These are phyloP conservation scores for Pneumocystis wakefieldiae DNA, from an alignment of 1,139 yeast species.

Conservation along the genomic window DNA sequence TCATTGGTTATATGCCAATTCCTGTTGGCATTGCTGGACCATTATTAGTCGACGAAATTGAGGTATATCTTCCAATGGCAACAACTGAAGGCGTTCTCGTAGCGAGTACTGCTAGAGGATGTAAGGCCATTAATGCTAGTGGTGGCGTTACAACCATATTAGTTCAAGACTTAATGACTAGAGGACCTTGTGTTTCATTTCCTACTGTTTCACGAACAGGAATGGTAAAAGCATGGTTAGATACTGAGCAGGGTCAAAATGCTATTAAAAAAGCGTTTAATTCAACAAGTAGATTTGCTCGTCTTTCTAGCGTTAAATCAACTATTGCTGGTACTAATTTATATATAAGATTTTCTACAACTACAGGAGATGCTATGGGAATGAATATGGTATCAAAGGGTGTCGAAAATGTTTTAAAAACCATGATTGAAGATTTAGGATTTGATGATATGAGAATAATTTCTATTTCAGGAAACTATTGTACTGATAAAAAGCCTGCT, in stretches of 20 bases:
- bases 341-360: slow-evolving; percentile 82
- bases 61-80: slow-evolving; percentile 93
- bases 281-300: slow-evolving; percentile 93
- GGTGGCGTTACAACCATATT: slow-evolving; percentile 90
- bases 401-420: slow-evolving; percentile 70
- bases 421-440: slow-evolving; percentile 78
- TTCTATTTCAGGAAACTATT: slow-evolving; percentile 91
- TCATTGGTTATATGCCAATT: slow-evolving; percentile 85
- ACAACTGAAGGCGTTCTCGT: slow-evolving; percentile 98
- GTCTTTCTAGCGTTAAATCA: slow-evolving; percentile 77
- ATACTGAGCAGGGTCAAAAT: slow-evolving; percentile 82
- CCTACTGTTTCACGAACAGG: slow-evolving; percentile 76
- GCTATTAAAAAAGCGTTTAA: slow-evolving; percentile 78
- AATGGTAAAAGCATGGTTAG: slow-evolving; percentile 88
- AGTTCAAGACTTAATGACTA: slow-evolving; percentile 95
- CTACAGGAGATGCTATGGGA: slow-evolving; percentile 99
- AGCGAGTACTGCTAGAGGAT: slow-evolving; percentile 97
- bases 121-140: slow-evolving; percentile 94
- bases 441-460: slow-evolving; percentile 87
- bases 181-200: slow-evolving; percentile 95
- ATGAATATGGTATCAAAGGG: slow-evolving; percentile 99
- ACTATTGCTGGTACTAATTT: slow-evolving; percentile 90
- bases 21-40: slow-evolving; percentile 99
- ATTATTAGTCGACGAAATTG: slow-evolving; percentile 67
- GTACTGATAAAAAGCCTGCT: slow-evolving; percentile 94